Conservation (phyloP, 345 rosid genomes). For the Eucalyptus curtisii region DNA sequence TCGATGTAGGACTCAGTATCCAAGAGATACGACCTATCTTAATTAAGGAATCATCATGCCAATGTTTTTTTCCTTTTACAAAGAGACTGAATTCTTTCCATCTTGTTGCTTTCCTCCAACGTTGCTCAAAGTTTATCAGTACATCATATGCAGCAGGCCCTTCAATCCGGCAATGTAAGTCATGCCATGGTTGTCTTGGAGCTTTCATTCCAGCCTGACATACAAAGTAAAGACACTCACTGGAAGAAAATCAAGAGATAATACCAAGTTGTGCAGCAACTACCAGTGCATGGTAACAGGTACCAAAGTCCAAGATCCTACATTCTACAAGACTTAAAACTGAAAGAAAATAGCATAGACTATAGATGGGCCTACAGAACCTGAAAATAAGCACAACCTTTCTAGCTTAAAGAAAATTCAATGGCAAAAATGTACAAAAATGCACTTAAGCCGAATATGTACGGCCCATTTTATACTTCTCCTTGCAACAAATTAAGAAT, state of each 20-base stretch:
- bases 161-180: constrained; percentile 79
- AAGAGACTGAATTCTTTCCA: constrained; percentile 65
- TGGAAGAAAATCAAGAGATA: background rate
- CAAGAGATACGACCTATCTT: constrained; percentile 88
- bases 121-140: constrained; percentile 95
- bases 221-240: background rate
- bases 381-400: background rate
- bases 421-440: background rate
- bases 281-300: background rate
- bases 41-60: constrained; percentile 78
- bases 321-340: background rate
- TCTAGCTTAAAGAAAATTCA: background rate
- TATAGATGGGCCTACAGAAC: background rate
- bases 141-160: constrained; percentile 97
- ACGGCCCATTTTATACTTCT: background rate
- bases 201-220: constrained; percentile 55
- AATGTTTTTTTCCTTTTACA: constrained; percentile 49
- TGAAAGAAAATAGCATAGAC: background rate
- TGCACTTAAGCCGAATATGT: background rate
- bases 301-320: background rate
- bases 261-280: background rate
- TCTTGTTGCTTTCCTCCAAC: constrained; percentile 80
- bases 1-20: constrained; percentile 62
- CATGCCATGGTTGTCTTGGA: constrained; percentile 99
- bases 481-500: background rate